Conservation (phyloP, 164 flowering plant species). For the Macadamia integrifolia region DNA sequence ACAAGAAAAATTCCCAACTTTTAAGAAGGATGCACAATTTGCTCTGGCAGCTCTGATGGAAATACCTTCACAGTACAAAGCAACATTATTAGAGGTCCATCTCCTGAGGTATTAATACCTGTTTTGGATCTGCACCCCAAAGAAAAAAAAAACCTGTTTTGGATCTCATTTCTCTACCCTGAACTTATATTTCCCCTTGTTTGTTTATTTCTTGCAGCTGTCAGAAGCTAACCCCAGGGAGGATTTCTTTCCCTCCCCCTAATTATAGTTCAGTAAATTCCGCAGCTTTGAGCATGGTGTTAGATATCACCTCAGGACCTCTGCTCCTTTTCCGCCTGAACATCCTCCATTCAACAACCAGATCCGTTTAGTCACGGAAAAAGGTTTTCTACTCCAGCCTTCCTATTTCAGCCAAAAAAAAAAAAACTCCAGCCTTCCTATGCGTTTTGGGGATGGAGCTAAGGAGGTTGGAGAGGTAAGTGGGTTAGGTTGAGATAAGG, state of each 20-base stretch:
- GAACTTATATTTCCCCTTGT: not conserved
- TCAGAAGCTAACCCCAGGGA: constrained; percentile 20
- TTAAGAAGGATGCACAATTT: constrained; percentile 43
- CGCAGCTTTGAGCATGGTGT: constrained; percentile 11
- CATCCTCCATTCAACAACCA: constrained; percentile 7
- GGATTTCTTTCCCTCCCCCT: constrained; percentile 34
- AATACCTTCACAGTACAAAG: constrained; percentile 48
- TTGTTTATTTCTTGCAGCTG: constrained; percentile 13
- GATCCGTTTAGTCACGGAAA: constrained; percentile 2
- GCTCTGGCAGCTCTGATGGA: constrained; percentile 53
- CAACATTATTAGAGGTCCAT: constrained; percentile 31
- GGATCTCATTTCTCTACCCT: not conserved
- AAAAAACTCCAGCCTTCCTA: too few species aligned
- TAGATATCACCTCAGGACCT: constrained; percentile 10
- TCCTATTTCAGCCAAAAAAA: too few species aligned
- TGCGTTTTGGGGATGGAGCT: too few species aligned
- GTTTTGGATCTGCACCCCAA: too few species aligned
- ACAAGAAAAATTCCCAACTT: constrained; percentile 13
- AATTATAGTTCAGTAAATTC: not conserved
- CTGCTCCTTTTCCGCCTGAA: constrained; percentile 14
- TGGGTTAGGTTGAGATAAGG: too few species aligned
- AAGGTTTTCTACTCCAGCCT: too few species aligned
- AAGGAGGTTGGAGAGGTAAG: too few species aligned
- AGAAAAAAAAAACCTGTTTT: not conserved
- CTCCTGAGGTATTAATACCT: constrained; percentile 35